phyloP scores from a whole-genome alignment of 495 filamentous ascomycete genomes.

The Penicillium cataractarum region DNA sequence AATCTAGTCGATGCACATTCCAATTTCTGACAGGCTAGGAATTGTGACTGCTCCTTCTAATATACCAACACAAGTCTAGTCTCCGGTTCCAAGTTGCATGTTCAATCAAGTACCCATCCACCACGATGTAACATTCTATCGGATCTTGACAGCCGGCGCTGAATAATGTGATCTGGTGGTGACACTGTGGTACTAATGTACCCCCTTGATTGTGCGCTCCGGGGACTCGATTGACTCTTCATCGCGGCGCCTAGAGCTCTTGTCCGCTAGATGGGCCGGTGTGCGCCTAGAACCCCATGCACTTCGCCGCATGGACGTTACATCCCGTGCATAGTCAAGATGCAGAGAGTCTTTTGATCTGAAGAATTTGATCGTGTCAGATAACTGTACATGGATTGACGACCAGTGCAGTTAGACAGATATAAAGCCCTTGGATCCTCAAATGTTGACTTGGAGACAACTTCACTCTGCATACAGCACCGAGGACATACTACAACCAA shows the following conservation, averaged over 20 bases:
- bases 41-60: not conserved
- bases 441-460: not conserved
- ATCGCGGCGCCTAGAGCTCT: not conserved
- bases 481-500: not conserved
- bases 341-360: not conserved
- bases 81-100: constrained; percentile 1
- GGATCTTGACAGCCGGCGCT: not conserved
- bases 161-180: not conserved
- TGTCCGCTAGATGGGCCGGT: not conserved
- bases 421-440: not conserved
- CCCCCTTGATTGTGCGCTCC: constrained; percentile 24
- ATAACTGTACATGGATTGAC: not conserved
- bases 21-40: not conserved
- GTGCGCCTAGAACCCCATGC: not conserved
- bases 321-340: constrained; percentile 3
- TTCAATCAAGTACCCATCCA: not conserved
- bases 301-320: constrained; percentile 5
- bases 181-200: constrained; percentile 14
- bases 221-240: not conserved
- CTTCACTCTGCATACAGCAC: not conserved
- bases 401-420: not conserved
- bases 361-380: not conserved
- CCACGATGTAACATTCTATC: constrained; percentile 11
- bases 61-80: not conserved
- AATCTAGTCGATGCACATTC: not conserved